Conservation (phyloP, 305 asterid genomes). For the Fraxinus greggii region DNA sequence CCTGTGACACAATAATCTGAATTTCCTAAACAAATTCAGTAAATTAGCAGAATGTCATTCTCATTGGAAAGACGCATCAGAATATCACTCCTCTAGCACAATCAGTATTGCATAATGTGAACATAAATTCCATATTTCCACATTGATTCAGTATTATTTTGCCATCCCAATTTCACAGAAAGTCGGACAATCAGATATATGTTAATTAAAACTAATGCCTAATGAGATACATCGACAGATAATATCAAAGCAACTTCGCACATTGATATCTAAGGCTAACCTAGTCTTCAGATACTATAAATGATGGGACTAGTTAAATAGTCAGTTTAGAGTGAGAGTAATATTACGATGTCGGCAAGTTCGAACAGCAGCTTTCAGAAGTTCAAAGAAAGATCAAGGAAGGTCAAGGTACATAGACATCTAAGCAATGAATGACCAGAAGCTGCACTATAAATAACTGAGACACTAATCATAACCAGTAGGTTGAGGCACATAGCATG, state of each 20-base stretch:
- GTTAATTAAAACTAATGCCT: not conserved
- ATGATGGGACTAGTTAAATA: not conserved
- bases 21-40: not conserved
- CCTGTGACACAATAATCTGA: not conserved
- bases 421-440: not conserved
- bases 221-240: not conserved
- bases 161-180: slow-evolving; percentile 16
- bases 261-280: not conserved
- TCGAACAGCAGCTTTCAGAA: not conserved
- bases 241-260: not conserved
- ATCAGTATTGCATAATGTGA: not conserved
- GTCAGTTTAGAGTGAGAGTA: not conserved
- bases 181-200: slow-evolving; percentile 9
- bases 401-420: not conserved
- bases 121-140: slow-evolving; percentile 13
- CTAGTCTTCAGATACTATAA: not conserved
- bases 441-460: not conserved
- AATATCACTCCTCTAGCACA: not conserved
- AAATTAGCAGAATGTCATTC: not conserved
- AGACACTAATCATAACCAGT: not conserved
- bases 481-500: not conserved
- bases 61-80: slow-evolving; percentile 15
- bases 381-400: not conserved
- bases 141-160: slow-evolving; percentile 2
- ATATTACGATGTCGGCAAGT: not conserved